Percentiles rank a stretch among this genome's conserved stretches.
phyloP scores from a whole-genome alignment of 2,329 filamentous ascomycete genomes.

The Zymoseptoria brevis region DNA sequence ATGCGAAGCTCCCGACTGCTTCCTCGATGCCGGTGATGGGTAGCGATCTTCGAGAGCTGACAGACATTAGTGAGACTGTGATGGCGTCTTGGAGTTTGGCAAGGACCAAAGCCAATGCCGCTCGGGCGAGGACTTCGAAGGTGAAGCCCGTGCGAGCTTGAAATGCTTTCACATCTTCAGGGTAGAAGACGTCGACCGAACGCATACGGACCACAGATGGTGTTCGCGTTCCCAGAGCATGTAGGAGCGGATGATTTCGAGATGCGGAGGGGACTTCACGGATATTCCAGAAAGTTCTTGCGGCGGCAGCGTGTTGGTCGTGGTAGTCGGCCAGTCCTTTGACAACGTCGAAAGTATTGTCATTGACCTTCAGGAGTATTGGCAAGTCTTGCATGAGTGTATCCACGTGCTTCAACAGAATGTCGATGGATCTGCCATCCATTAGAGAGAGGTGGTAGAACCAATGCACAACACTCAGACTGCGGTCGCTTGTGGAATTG shows the following conservation, averaged over 20 bases:
- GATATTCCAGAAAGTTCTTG: neutral
- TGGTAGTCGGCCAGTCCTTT: neutral
- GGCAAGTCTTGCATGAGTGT: neutral
- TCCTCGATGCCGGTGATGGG: constrained; percentile 1
- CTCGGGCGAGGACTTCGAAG: constrained; percentile 1
- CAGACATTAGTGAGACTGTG: constrained; percentile 1
- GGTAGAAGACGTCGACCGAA: constrained; percentile 1
- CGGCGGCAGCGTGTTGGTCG: neutral
- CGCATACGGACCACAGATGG: constrained; percentile 3
- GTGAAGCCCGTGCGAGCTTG: constrained; percentile 2
- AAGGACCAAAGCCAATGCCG: neutral
- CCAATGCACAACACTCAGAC: constrained; percentile 3
- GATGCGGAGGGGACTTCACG: neutral
- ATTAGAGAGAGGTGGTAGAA: constrained; percentile 3
- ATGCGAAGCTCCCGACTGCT: neutral
- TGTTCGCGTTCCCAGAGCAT: neutral
- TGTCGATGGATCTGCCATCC: constrained; percentile 2
- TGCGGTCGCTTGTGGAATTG: neutral
- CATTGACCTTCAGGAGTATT: neutral
- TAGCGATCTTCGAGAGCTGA: constrained; percentile 1
- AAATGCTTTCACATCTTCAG: neutral
- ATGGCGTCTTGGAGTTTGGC: constrained; percentile 1
- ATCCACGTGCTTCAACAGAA: neutral
- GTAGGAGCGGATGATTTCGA: neutral
- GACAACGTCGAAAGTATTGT: neutral